Evolutionary conservation across 2,329 filamentous ascomycete genomes (phyloP).

Genomic region (Xylaria sp.): DNA sequence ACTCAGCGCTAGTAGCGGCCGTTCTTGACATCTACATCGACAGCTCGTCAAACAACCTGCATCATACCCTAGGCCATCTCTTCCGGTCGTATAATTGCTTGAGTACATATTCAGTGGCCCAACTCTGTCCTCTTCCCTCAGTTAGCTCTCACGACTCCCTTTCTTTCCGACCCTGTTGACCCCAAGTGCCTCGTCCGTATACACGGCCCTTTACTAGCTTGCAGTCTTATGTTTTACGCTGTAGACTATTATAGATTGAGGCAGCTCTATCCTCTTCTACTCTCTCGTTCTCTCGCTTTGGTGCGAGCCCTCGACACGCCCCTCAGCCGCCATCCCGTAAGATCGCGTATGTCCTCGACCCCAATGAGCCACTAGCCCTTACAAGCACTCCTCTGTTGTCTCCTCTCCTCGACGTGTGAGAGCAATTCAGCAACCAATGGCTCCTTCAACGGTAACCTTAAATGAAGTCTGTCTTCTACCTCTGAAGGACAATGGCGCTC

Average conservation of each 20-base stretch:
- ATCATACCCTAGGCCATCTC: background rate
- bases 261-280: background rate
- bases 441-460: conserved; percentile 66
- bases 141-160: background rate
- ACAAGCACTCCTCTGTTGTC: background rate
- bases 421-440: conserved; percentile 51
- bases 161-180: background rate
- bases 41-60: background rate
- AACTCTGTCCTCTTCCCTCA: background rate
- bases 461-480: conserved; percentile 84
- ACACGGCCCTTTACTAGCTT: too few relatives aligned
- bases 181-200: background rate
- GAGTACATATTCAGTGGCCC: background rate
- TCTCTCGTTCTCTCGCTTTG: background rate
- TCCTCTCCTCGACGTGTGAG: background rate
- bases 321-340: background rate
- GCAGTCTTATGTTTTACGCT: background rate
- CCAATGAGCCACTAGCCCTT: conserved; percentile 9
- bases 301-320: background rate
- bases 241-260: background rate
- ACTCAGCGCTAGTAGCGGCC: conserved; percentile 1
- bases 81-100: conserved; percentile 3
- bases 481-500: conserved; percentile 90
- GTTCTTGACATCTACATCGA: conserved; percentile 8
- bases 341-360: background rate